Base-by-base conservation (phyloP, 352 stramenopile species). In the Phytopythium oedochilum region DNA sequence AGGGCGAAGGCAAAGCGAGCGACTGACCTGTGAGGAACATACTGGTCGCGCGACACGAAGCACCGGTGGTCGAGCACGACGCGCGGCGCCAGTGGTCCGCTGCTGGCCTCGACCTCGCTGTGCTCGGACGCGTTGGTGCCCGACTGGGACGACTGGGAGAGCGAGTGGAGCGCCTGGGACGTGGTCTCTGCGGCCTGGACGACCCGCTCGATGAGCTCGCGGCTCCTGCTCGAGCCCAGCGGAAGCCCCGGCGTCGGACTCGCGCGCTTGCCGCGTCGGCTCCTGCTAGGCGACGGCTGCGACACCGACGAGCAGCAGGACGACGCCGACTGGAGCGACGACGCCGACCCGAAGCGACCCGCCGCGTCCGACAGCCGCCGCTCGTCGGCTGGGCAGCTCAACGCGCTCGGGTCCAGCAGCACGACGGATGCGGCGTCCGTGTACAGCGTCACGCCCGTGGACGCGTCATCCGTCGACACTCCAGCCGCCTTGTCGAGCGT, bases 11-110 rank as follows among this genome's bases (percentile, higher is more conserved):
- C n/a, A n/a, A n/a, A n/a, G n/a, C n/a, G n/a, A n/a, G n/a, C n/a
- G n/a, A n/a, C n/a, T n/a, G n/a, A 74, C 66, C 66, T 61, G 25
- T 74, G 75, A 32, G 58, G 60, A 3, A 89, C 73, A 76, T 72
- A 89, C 61, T 87, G 69, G 34, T 75, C 70, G 3, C 64, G 64
- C 2, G 66, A 20, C 1, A 88, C 79, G 45, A 92, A 92, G 49
- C 78, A 68, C 6, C 71, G 73, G 20, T 82, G 72, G 57, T 92
- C 78, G 45, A 92, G 46, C 29, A 80, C 47, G n/a, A 79, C 62
- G 10, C 61, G 40, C 10, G 66, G 65, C n/a, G 52, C 3, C n/a
- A 15, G 45, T 1, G 4, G 9, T 2, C 45, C 5, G 5, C 17
- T 17, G 0, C 31, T 22, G 14, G 38, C 26, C n/a, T 53, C 48